phyloP scores from a whole-genome alignment of 2,329 filamentous ascomycete genomes.

The Tolypocladium album region DNA sequence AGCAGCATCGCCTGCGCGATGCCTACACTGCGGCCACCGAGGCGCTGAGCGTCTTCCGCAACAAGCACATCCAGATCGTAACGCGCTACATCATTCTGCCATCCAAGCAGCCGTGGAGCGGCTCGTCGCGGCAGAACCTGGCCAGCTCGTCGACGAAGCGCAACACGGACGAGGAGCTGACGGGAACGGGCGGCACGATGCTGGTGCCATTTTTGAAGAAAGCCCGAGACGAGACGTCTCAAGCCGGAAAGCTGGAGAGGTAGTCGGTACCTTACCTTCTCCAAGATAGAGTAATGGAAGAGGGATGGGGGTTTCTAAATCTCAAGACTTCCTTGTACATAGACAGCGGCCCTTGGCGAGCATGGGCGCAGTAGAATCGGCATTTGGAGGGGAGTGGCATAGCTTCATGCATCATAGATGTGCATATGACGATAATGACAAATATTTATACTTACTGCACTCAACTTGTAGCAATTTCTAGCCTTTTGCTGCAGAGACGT shows the following conservation, averaged over 20 bases:
- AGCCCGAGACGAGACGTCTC: conserved; percentile 68
- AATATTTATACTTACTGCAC: background rate
- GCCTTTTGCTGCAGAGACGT: no score
- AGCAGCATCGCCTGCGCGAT: conserved; percentile 28
- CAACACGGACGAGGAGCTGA: conserved; percentile 39
- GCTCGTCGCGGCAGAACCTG: conserved; percentile 24
- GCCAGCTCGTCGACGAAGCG: conserved; percentile 30
- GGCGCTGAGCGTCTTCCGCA: conserved; percentile 65
- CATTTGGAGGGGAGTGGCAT: background rate
- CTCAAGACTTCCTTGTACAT: background rate
- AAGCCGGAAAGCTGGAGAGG: conserved; percentile 21
- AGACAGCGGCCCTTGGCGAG: background rate
- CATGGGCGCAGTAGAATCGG: background rate
- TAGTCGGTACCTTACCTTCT: background rate
- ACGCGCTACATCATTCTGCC: conserved; percentile 84
- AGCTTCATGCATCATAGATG: background rate
- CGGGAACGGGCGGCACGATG: conserved; percentile 79
- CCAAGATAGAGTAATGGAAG: background rate
- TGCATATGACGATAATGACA: background rate
- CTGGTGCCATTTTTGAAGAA: conserved; percentile 86
- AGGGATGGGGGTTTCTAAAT: no score
- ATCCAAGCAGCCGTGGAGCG: conserved; percentile 34
- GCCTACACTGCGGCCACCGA: conserved; percentile 63
- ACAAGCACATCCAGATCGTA: conserved; percentile 84
- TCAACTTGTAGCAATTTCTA: no score